Percentiles rank a stretch among this genome's conserved stretches.
Evolutionary conservation across 1,139 yeast species (phyloP).

Genomic region (Hemisphaericaspora xylanilytica): DNA sequence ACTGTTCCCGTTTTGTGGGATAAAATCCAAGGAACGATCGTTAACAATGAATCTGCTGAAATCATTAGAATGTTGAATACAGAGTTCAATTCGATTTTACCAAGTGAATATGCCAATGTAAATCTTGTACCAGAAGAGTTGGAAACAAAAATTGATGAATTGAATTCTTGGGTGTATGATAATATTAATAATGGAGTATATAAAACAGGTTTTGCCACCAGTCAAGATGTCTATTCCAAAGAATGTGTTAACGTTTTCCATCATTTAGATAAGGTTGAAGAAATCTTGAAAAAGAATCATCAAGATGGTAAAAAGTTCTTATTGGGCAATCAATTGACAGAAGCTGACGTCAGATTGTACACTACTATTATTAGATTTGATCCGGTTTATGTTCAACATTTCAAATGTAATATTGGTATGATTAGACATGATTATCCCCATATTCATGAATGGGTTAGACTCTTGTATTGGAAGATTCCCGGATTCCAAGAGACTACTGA

Average conservation of each 20-base stretch:
- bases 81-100: constrained; percentile 52
- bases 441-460: constrained; percentile 75
- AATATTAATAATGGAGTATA: constrained; percentile 92
- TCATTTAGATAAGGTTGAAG: constrained; percentile 74
- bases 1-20: constrained; percentile 97
- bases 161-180: constrained; percentile 84
- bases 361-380: constrained; percentile 81
- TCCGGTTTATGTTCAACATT: constrained; percentile 89
- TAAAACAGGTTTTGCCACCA: constrained; percentile 86
- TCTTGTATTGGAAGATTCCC: constrained; percentile 80
- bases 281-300: constrained; percentile 50
- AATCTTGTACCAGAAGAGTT: constrained; percentile 63
- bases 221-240: constrained; percentile 76
- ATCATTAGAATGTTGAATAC: constrained; percentile 80
- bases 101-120: constrained; percentile 46
- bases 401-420: constrained; percentile 85
- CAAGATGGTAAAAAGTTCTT: constrained; percentile 41
- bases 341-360: constrained; percentile 84
- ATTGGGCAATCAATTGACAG: constrained; percentile 70
- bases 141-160: constrained; percentile 61
- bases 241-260: constrained; percentile 67
- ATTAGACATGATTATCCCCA: constrained; percentile 80
- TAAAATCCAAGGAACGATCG: constrained; percentile 74
- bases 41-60: constrained; percentile 86
- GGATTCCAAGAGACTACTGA: constrained; percentile 78